Evolutionary conservation across 768 basidiomycete genomes (phyloP).

Genomic region (Galerina marginata): DNA sequence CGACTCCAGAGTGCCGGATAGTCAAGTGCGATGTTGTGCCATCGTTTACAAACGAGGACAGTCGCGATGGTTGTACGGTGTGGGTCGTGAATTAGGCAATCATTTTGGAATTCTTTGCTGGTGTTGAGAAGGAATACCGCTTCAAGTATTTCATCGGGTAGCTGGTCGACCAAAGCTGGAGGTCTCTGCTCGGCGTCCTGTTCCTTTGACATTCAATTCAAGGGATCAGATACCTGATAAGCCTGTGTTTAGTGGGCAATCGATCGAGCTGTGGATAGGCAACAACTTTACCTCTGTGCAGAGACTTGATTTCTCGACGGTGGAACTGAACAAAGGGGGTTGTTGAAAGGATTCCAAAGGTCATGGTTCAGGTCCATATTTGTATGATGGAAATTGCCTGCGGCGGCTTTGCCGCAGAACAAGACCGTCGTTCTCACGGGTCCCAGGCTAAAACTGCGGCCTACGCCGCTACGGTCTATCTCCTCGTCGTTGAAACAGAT

Average conservation of each 20-base stretch:
- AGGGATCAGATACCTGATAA: background rate
- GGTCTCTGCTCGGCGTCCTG: background rate
- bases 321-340: no score
- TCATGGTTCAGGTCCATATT: background rate
- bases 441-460: background rate
- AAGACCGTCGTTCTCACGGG: background rate
- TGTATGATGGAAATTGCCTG: background rate
- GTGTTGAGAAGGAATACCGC: slow-evolving; percentile 22
- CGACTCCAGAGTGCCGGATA: slow-evolving; percentile 28
- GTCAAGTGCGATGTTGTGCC: slow-evolving; percentile 22
- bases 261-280: background rate
- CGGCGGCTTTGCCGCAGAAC: slow-evolving; percentile 11
- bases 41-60: slow-evolving; percentile 27
- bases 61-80: slow-evolving; percentile 19
- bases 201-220: background rate
- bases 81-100: slow-evolving; percentile 9
- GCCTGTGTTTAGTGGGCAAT: background rate
- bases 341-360: no score
- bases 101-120: slow-evolving; percentile 1
- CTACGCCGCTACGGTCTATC: background rate
- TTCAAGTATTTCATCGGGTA: slow-evolving; percentile 24
- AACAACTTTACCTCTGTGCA: background rate
- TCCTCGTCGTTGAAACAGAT: no score
- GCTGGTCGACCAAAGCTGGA: slow-evolving; percentile 7
- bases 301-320: background rate